Conservation (phyloP, 257 asterid genomes). For the Misopates orontium region DNA sequence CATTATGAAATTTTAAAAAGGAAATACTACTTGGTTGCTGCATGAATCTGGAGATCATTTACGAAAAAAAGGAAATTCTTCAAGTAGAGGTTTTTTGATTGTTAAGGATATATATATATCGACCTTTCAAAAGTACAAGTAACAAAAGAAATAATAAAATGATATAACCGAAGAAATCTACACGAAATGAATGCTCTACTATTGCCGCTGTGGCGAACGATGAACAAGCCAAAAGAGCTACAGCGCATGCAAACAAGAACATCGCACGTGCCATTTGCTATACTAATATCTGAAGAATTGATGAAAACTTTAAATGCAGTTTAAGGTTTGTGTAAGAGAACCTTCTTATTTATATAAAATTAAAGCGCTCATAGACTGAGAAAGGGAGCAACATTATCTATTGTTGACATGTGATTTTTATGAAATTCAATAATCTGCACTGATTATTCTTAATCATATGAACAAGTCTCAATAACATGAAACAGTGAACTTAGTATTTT, state of each 20-base stretch:
- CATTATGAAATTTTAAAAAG: too few species aligned
- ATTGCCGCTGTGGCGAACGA: constrained; percentile 50
- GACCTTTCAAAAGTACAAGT: too few species aligned
- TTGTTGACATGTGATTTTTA: too few species aligned
- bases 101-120: too few species aligned
- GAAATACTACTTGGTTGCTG: too few species aligned
- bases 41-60: too few species aligned
- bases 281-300: not conserved
- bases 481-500: too few species aligned
- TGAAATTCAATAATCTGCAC: not conserved
- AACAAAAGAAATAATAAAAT: too few species aligned
- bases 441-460: too few species aligned
- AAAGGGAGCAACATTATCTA: constrained; percentile 15
- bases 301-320: not conserved
- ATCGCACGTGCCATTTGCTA: constrained; percentile 29
- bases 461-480: too few species aligned
- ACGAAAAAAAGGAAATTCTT: too few species aligned
- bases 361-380: not conserved
- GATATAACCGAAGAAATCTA: constrained; percentile 26
- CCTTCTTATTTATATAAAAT: constrained; percentile 28
- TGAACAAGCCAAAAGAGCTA: constrained; percentile 35
- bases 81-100: too few species aligned
- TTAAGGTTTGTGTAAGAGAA: constrained; percentile 12
- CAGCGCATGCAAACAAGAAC: constrained; percentile 27
- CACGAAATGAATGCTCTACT: constrained; percentile 69